These are phyloP conservation scores for Dactylorhiza incarnata DNA, from an alignment of 106 monocot genomes.

Conservation along the genomic window DNA sequence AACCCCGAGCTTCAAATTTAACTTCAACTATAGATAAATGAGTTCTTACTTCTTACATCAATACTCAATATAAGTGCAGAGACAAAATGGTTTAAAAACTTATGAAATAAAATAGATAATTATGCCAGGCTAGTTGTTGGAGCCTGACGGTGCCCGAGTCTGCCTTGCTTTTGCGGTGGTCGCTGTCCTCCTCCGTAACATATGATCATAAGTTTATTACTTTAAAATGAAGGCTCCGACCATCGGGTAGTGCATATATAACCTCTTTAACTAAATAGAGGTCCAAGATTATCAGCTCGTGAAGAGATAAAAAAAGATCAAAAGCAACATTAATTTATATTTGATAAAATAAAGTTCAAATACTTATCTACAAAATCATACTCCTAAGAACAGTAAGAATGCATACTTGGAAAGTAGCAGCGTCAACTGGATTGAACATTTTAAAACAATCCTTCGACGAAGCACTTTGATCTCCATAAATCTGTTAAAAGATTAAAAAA, in stretches of 20 bases:
- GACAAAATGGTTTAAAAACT: too few species aligned
- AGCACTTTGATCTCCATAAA: conserved; percentile 71
- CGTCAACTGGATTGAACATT: conserved; percentile 93
- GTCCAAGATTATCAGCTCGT: not conserved
- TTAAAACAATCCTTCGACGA: conserved; percentile 79
- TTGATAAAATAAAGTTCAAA: not conserved
- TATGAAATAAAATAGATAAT: too few species aligned
- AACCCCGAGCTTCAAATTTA: too few species aligned
- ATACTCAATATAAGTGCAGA: too few species aligned
- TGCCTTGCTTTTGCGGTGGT: too few species aligned
- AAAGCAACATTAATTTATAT: not conserved
- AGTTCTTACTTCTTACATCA: too few species aligned
- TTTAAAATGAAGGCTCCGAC: not conserved
- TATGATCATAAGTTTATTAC: too few species aligned
- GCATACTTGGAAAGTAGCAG: conserved; percentile 55
- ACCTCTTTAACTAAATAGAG: not conserved
- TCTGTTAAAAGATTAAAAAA: conserved; percentile 35
- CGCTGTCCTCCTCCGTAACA: too few species aligned
- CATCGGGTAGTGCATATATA: not conserved
- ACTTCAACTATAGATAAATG: too few species aligned
- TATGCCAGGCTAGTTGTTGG: too few species aligned
- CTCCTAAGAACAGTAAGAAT: not conserved
- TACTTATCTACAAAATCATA: not conserved
- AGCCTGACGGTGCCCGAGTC: too few species aligned
- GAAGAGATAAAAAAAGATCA: not conserved